These are phyloP conservation scores for Coemansia sp. DNA, from an alignment of 192 early-diverging fungal genomes.

Conservation along the genomic window DNA sequence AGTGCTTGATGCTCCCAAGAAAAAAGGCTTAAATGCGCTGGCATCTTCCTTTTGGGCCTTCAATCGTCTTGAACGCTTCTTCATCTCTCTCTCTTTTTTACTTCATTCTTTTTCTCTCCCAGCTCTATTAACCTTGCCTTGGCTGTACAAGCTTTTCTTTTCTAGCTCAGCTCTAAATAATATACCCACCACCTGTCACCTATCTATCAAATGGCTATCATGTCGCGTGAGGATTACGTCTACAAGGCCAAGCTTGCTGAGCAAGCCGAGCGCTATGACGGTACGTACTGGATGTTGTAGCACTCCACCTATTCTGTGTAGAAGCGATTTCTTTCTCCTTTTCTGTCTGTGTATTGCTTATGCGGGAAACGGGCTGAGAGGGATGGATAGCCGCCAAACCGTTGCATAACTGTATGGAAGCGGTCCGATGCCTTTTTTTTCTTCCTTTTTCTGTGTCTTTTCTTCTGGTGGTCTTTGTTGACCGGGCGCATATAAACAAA, in stretches of 20 bases:
- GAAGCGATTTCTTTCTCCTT: neutral
- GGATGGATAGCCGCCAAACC: too few relatives aligned
- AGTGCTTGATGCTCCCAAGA: neutral
- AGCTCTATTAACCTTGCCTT: neutral
- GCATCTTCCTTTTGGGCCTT: constrained; percentile 8
- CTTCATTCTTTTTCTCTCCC: neutral
- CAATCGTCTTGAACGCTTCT: neutral
- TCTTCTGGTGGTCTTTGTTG: too few relatives aligned
- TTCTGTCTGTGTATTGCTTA: neutral
- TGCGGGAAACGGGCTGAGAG: too few relatives aligned
- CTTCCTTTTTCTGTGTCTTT: too few relatives aligned
- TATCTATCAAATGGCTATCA: neutral
- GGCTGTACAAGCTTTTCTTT: neutral
- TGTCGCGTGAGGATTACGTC: constrained; percentile 74
- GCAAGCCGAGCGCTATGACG: constrained; percentile 99
- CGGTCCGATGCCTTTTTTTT: too few relatives aligned
- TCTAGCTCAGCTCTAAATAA: constrained; percentile 3
- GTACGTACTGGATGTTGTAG: constrained; percentile 57
- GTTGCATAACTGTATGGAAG: too few relatives aligned
- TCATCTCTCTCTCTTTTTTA: neutral
- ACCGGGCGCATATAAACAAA: too few relatives aligned
- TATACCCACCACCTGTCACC: neutral
- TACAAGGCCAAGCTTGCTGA: constrained; percentile 99
- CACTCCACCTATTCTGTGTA: neutral
- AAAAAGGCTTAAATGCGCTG: constrained; percentile 16